Evolutionary conservation across 768 basidiomycete species (phyloP), one percentile per base, ranked within the genome.

Genomic region (Lanmaoa rubissima): DNA sequence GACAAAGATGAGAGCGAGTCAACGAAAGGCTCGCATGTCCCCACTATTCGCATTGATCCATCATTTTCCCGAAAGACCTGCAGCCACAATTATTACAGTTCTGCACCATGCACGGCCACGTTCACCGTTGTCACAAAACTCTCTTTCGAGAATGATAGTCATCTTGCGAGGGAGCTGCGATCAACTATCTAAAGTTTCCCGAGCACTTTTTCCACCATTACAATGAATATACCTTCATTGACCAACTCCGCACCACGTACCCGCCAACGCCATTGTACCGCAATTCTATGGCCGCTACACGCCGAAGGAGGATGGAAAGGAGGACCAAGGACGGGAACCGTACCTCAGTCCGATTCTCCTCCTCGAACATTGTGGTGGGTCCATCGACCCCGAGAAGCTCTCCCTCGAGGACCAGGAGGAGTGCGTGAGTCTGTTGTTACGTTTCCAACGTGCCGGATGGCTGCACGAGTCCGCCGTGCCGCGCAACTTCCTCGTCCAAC

Each of bases 231-330:
- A 72, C 65, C 7, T 7, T 65, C 45, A 31, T 68, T 0, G 2
- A 8, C 6, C 71, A 68, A 19, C 31, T 82, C 5, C 68, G 69
- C 32, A 62, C 76, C 58, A 78, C 0, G 75, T 78, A 0, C 81
- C 82, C 3, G 71, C 80, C 4, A 71, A 74, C 7, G 76, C 86
- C 0, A 46, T 86, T 45, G 80, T 82, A 4, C 85, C 86, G 0
- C 83, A 85, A 65, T 87, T 79, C 66, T 87, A 83, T 60, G 85
- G 87, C 1, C 83, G 82, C 67, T 87, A 86, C 60, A 64, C 61
- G 0, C 74, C 74, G 1, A 16, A 46, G 39, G 1, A n/a, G 70
- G 10, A 31, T 1, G 3, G 1, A 1, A 5, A 1, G 16, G 4
- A 19, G 17, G 2, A 12, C 4, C 21, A 16, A 6, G 19, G 5